phyloP scores from a whole-genome alignment of 805 yeast genomes.

The Candida verbasci region DNA sequence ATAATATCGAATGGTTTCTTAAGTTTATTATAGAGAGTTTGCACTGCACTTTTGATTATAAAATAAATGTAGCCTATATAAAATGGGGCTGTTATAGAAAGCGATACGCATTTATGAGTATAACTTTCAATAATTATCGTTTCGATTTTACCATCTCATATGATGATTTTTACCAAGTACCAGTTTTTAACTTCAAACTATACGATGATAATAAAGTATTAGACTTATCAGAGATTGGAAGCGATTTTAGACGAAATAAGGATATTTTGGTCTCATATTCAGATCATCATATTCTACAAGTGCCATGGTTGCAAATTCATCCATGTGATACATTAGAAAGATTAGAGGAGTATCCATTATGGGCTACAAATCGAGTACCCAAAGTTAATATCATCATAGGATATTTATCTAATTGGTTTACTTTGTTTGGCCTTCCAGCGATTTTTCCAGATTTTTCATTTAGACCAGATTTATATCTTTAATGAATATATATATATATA shows the following conservation, averaged over 20 bases:
- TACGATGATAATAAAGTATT: constrained; percentile 6
- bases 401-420: constrained; percentile 22
- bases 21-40: too few species aligned
- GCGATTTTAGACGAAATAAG: neutral
- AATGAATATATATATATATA: neutral
- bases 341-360: neutral
- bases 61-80: too few species aligned
- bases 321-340: constrained; percentile 25
- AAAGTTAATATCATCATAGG: neutral
- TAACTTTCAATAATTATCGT: too few species aligned
- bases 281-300: constrained; percentile 13
- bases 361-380: too few species aligned
- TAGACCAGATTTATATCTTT: constrained; percentile 9
- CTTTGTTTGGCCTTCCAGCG: constrained; percentile 16
- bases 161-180: constrained; percentile 26
- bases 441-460: constrained; percentile 11
- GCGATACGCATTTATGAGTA: too few species aligned
- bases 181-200: constrained; percentile 24
- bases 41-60: too few species aligned
- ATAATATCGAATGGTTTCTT: neutral
- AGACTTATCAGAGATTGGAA: neutral
- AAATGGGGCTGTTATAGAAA: too few species aligned
- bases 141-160: constrained; percentile 24
- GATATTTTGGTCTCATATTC: constrained; percentile 4
- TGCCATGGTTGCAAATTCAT: constrained; percentile 23